These are phyloP conservation scores for Fusarium brachygibbosum DNA, from an alignment of 2,329 filamentous ascomycete species.

Conservation along the genomic window DNA sequence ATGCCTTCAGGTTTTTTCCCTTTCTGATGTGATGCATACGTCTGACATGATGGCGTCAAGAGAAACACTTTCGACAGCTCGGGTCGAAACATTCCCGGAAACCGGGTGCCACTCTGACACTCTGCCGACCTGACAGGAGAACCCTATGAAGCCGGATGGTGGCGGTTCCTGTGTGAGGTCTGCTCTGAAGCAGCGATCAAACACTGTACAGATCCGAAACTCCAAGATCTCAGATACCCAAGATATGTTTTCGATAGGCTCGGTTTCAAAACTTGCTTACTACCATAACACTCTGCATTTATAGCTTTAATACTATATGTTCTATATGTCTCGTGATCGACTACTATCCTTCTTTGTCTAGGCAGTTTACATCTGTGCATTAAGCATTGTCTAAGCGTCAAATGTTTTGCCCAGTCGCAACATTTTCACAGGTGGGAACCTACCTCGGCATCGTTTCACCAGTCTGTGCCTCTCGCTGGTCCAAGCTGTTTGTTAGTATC, in stretches of 20 bases:
- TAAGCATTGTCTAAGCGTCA: constrained; percentile 14
- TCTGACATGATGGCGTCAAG: constrained; percentile 31
- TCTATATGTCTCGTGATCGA: background rate
- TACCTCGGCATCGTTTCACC: constrained; percentile 35
- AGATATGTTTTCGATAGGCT: constrained; percentile 35
- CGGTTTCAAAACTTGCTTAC: constrained; percentile 21
- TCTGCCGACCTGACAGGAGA: constrained; percentile 38
- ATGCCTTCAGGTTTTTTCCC: constrained; percentile 8
- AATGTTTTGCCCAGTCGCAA: constrained; percentile 37
- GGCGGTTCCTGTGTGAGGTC: constrained; percentile 43
- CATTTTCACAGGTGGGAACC: constrained; percentile 9
- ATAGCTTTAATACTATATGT: constrained; percentile 7
- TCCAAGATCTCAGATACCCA: constrained; percentile 37
- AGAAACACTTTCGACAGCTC: constrained; percentile 34
- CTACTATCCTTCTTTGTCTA: background rate
- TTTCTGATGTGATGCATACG: constrained; percentile 39
- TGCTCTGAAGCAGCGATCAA: constrained; percentile 47
- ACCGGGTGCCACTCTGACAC: constrained; percentile 21
- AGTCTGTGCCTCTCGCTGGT: constrained; percentile 24
- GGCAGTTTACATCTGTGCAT: background rate
- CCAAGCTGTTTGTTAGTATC: constrained; percentile 18
- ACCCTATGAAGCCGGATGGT: constrained; percentile 42
- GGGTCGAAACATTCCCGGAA: constrained; percentile 33
- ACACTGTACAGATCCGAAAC: constrained; percentile 39
- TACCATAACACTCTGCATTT: background rate